These are phyloP conservation scores for Diaporthe sp. DNA, from an alignment of 2,329 filamentous ascomycete genomes.

Conservation along the genomic window DNA sequence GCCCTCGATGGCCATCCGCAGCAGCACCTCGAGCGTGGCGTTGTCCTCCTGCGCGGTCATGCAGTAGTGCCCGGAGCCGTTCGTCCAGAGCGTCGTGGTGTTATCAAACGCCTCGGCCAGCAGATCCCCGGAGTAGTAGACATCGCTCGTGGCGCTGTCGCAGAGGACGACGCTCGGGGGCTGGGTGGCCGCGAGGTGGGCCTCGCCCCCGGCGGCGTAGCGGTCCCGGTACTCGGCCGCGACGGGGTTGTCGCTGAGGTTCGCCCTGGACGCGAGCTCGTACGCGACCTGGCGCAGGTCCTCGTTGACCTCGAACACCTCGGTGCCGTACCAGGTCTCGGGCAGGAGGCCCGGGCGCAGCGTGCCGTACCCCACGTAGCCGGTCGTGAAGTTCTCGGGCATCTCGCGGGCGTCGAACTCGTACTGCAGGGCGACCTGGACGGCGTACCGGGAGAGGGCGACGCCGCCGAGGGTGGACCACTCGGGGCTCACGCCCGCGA, in stretches of 20 bases:
- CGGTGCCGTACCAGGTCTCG: conserved; percentile 73
- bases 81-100: conserved; percentile 74
- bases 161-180: conserved; percentile 72
- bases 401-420: conserved; percentile 81
- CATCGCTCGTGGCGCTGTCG: conserved; percentile 78
- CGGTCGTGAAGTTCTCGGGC: conserved; percentile 73
- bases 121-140: conserved; percentile 75
- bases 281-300: conserved; percentile 68
- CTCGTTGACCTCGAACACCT: conserved; percentile 77
- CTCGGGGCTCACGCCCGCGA: conserved; percentile 81
- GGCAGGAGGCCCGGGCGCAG: conserved; percentile 69
- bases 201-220: conserved; percentile 60
- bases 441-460: conserved; percentile 76
- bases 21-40: conserved; percentile 74
- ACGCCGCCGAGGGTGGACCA: conserved; percentile 75
- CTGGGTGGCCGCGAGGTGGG: conserved; percentile 58
- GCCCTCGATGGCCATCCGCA: conserved; percentile 69
- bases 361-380: conserved; percentile 77
- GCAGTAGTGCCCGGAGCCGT: conserved; percentile 77
- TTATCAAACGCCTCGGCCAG: conserved; percentile 76
- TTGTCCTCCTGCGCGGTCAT: conserved; percentile 82
- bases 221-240: conserved; percentile 67
- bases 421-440: conserved; percentile 83
- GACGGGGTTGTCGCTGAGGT: conserved; percentile 63
- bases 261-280: conserved; percentile 63